Base-by-base conservation (phyloP, 331 rosid genomes). In the Acacia concinna region DNA sequence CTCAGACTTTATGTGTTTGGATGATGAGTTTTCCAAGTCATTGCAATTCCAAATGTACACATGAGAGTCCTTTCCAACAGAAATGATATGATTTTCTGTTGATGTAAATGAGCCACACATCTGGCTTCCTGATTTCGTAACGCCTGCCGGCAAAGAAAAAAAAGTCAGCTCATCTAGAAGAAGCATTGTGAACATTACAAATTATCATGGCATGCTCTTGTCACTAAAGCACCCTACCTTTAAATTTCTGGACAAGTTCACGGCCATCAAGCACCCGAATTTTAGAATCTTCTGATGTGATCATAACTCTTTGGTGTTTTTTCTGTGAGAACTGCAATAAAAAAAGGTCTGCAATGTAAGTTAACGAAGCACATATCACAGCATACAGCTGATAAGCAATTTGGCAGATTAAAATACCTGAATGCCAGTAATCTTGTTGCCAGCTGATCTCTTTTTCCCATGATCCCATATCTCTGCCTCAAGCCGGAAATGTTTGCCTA, bases 201-300 rank as follows among this genome's bases (percentile, higher is more conserved):
- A 23, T 20, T 27, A 66, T 73, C 21, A 11, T 25, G 15, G 18
- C 51, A 52, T 5, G 17, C 17, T 51, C 37, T 62, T 3, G 3
- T 54, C 54, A 38, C 37, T 17, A 38, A 68, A 31, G 68, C 32
- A 27, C 40, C 52, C 46, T 82, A 95, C 99, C 99, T 90, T 80
- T 90, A 81, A 78, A 93, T 78, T 87, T 90, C 83, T 79, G 85
- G 76, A 87, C 65, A 57, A 93, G 78, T 80, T 93, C 88, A 52
- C 30, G 65, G 21, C 96, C 93, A 71, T 95, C 93, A 31, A 93
- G 85, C 74, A 95, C 77, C 14, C 94, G 87, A 57, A 95, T 78
- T 88, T 88, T 93, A 4, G 94, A 91, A 84, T 95, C 99, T 88
- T 88, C 97, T 28, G 96, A 91, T 51, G 99, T 85, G 75, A 95